phyloP scores from a whole-genome alignment of 2,329 filamentous ascomycete species.

The Helotiales sp. region DNA sequence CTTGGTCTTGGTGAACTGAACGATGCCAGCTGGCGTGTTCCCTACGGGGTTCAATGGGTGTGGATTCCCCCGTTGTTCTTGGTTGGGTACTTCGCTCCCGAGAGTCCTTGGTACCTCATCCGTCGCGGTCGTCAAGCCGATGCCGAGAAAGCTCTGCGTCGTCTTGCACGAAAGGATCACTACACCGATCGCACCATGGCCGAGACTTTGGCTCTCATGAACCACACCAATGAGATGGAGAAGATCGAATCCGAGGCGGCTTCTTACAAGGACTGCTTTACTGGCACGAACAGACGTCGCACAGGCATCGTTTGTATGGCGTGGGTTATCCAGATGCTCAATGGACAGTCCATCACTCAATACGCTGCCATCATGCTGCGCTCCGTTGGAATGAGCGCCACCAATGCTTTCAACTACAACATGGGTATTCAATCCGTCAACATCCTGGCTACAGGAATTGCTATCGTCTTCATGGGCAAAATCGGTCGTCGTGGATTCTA shows the following conservation, averaged over 20 bases:
- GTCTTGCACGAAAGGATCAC: slow-evolving; percentile 20
- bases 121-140: slow-evolving; percentile 39
- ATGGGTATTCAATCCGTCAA: slow-evolving; percentile 14
- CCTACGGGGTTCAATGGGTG: slow-evolving; percentile 32
- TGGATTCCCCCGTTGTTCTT: slow-evolving; percentile 35
- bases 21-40: slow-evolving; percentile 30
- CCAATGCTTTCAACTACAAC: slow-evolving; percentile 13
- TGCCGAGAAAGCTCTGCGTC: slow-evolving; percentile 37
- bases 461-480: background rate
- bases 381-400: slow-evolving; percentile 6
- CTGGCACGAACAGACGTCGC: slow-evolving; percentile 13
- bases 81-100: slow-evolving; percentile 41
- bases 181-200: slow-evolving; percentile 1
- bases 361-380: slow-evolving; percentile 8
- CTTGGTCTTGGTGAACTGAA: slow-evolving; percentile 22
- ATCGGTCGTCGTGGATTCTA: slow-evolving; percentile 10
- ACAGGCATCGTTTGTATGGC: slow-evolving; percentile 13
- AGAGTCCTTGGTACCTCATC: slow-evolving; percentile 44
- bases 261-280: slow-evolving; percentile 6
- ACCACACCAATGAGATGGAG: slow-evolving; percentile 15
- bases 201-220: slow-evolving; percentile 8
- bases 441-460: background rate
- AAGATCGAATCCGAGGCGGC: slow-evolving; percentile 13
- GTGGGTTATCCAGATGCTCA: slow-evolving; percentile 13
- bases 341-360: slow-evolving; percentile 4